These are phyloP conservation scores for Stentor coeruleus DNA, from an alignment of 73 alveolate species.

Conservation along the genomic window DNA sequence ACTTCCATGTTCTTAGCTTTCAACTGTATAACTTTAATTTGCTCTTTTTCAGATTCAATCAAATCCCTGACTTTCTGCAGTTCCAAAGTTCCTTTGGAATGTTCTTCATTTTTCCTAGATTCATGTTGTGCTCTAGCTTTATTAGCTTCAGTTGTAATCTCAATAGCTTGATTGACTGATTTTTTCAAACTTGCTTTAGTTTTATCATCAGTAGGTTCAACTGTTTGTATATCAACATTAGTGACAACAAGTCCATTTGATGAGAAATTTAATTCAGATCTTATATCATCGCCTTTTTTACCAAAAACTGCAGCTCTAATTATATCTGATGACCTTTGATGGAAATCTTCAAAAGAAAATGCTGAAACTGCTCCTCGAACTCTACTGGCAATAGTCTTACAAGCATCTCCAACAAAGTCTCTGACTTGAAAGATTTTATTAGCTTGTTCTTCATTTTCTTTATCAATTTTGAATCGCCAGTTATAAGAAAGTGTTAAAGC, in stretches of 20 bases:
- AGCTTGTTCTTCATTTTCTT: slow-evolving; percentile 32
- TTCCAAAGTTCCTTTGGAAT: slow-evolving; percentile 61
- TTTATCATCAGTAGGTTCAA: slow-evolving; percentile 58
- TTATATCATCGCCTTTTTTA: slow-evolving; percentile 35
- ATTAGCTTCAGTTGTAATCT: slow-evolving; percentile 65
- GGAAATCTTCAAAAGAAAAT: slow-evolving; percentile 53
- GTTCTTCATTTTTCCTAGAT: slow-evolving; percentile 65
- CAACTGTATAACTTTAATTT: slow-evolving; percentile 27
- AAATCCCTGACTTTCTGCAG: slow-evolving; percentile 63
- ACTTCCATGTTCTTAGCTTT: slow-evolving; percentile 31
- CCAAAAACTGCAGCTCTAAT: slow-evolving; percentile 52
- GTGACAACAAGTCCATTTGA: slow-evolving; percentile 52
- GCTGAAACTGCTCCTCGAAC: slow-evolving; percentile 71
- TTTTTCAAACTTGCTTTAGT: slow-evolving; percentile 43
- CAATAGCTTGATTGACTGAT: slow-evolving; percentile 55
- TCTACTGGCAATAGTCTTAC: slow-evolving; percentile 69
- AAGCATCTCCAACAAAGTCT: slow-evolving; percentile 74
- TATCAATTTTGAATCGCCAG: slow-evolving; percentile 59
- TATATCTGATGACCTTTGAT: slow-evolving; percentile 43
- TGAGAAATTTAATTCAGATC: slow-evolving; percentile 34
- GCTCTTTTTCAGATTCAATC: slow-evolving; percentile 45
- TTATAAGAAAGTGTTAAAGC: slow-evolving; percentile 50
- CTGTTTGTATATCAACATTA: slow-evolving; percentile 52
- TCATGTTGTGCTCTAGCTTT: slow-evolving; percentile 67
- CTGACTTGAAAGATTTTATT: slow-evolving; percentile 53